These are phyloP conservation scores for Saccharomycopsis javanensis DNA, from an alignment of 805 yeast species.

Conservation along the genomic window DNA sequence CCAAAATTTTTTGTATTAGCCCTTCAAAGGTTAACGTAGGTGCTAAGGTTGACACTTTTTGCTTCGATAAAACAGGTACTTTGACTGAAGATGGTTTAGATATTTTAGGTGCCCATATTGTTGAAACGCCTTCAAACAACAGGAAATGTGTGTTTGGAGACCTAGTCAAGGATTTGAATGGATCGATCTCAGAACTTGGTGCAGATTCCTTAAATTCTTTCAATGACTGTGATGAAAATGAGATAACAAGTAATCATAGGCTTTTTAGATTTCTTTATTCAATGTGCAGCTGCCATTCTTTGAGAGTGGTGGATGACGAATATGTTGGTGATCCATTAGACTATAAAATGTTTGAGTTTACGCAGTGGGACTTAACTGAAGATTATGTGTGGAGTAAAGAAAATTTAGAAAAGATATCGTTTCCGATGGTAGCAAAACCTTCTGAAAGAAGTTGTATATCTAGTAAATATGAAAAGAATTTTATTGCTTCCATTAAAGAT, in stretches of 20 bases:
- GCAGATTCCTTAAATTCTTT: constrained; percentile 14
- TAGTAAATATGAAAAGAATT: constrained; percentile 23
- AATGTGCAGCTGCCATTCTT: constrained; percentile 70
- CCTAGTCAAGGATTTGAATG: constrained; percentile 20
- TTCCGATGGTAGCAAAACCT: constrained; percentile 45
- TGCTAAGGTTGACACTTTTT: constrained; percentile 81
- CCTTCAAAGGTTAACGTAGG: constrained; percentile 95
- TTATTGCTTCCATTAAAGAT: constrained; percentile 36
- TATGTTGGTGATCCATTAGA: constrained; percentile 92
- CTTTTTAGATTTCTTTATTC: constrained; percentile 29
- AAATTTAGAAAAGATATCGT: constrained; percentile 27
- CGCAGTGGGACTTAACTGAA: constrained; percentile 69
- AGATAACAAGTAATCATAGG: not conserved
- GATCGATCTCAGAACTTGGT: constrained; percentile 11
- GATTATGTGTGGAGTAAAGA: constrained; percentile 31
- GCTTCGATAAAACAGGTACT: constrained; percentile 97
- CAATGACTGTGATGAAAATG: not conserved
- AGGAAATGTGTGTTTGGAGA: constrained; percentile 15
- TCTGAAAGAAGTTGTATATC: constrained; percentile 9
- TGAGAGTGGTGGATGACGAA: constrained; percentile 68
- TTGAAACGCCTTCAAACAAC: constrained; percentile 17
- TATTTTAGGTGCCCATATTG: constrained; percentile 56
- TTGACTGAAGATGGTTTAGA: constrained; percentile 95
- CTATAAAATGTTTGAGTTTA: constrained; percentile 84
- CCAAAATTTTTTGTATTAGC: constrained; percentile 76